Evolutionary conservation across 2,329 filamentous ascomycete genomes (phyloP).

Genomic region (Cladobotryum protrusum): DNA sequence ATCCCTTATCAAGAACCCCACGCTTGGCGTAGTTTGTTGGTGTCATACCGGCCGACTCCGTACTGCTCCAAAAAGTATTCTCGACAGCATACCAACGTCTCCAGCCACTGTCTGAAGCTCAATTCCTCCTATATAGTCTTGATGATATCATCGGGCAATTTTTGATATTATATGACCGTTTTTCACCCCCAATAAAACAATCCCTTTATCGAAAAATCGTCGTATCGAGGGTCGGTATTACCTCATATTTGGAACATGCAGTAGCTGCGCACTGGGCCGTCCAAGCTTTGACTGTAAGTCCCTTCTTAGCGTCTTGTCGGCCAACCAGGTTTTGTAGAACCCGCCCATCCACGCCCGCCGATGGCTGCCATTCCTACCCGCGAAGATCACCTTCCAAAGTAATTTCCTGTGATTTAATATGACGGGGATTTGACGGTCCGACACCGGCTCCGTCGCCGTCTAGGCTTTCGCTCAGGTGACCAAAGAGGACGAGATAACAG

Average conservation of each 20-base stretch:
- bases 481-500: conserved; percentile 6
- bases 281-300: conserved; percentile 4
- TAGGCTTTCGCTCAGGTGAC: conserved; percentile 15
- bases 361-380: conserved; percentile 18
- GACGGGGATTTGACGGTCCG: conserved; percentile 14
- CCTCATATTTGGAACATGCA: not conserved
- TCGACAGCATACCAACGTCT: no score
- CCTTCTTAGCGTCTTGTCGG: conserved; percentile 16
- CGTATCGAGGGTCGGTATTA: not conserved
- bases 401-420: conserved; percentile 2
- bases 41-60: not conserved
- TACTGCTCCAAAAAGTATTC: no score
- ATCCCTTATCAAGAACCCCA: conserved; percentile 1
- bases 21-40: conserved; percentile 4
- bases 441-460: conserved; percentile 8
- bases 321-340: conserved; percentile 22
- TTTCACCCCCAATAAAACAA: not conserved
- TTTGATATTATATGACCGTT: not conserved
- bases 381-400: conserved; percentile 11
- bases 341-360: conserved; percentile 20
- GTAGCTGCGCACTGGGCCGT: conserved; percentile 10
- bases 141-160: no score
- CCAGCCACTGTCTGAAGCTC: no score
- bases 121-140: no score
- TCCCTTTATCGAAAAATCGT: not conserved